Base-by-base conservation (phyloP, 1,139 yeast species). In the Blastobotrys proliferans region DNA sequence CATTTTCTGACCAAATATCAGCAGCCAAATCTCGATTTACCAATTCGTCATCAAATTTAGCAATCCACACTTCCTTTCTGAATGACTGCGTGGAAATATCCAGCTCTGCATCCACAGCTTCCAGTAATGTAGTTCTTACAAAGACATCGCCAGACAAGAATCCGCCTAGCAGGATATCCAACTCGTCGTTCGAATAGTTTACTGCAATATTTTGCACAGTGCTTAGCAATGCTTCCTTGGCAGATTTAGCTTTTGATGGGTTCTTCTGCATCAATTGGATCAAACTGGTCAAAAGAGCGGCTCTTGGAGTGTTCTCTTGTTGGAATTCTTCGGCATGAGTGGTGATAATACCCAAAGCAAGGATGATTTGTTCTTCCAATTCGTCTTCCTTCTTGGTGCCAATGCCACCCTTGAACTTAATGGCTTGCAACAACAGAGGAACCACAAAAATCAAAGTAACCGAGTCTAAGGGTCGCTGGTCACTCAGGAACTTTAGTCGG, bases 1-100 rank as follows among this genome's bases (percentile, higher is more conserved):
- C 71, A 57, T 80, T 86, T 53, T 88, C 96, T 25, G 76, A 74
- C 97, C 97, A 94, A 46, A 94, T 83, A 2, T 92, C 82, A 21
- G 67, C 66, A 0, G 97, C 96, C 25, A 83, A 57, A 34, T 78
- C 82, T 13, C 80, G 73, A 47, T 80, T 79, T 19, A 72, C 67
- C 13, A 70, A 73, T 44, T 83, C 88, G 38, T 78, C 80, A 58
- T 88, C 96, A 59, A 83, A 88, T 46, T 77, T 74, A 16, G 85
- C 75, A 46, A 94, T 81, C 79, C 85, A 90, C 25, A 92, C 65
- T 60, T 90, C 94, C 45, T 73, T 77, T 21, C 82, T 72, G 46
- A 40, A 46, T 56, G 75, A 77, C 58, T 77, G 54, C 35, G 68
- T 72, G 0, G 77, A 72, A n/a, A 92, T 66, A 50, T 88, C 96